A percentile compares a stretch with the other conserved stretches of the same genome.
Conservation (phyloP, 2,329 filamentous ascomycete species). For the Lecanicillium sp. region DNA sequence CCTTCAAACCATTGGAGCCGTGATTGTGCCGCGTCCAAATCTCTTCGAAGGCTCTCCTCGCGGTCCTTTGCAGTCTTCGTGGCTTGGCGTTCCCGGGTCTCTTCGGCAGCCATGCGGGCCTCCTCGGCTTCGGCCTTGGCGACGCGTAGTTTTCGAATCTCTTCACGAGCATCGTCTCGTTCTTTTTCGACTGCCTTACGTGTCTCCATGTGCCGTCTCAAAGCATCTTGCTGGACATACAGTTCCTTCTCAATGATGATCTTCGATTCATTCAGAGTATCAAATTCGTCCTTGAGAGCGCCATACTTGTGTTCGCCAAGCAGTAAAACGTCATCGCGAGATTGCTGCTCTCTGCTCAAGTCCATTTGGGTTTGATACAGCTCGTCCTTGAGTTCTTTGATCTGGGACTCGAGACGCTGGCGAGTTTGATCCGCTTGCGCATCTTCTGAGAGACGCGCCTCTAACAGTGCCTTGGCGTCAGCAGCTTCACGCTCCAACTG, state of each 20-base stretch:
- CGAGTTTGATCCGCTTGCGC: conserved; percentile 75
- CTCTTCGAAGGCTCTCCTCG: conserved; percentile 66
- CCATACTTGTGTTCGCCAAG: conserved; percentile 84
- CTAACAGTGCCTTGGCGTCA: conserved; percentile 78
- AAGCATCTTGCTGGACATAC: conserved; percentile 87
- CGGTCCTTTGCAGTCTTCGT: conserved; percentile 71
- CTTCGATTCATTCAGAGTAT: conserved; percentile 84
- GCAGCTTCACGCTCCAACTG: conserved; percentile 83
- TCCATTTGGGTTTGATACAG: conserved; percentile 81
- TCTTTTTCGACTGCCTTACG: conserved; percentile 74
- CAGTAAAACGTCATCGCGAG: conserved; percentile 85
- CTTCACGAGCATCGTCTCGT: conserved; percentile 79
- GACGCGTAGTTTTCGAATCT: conserved; percentile 74
- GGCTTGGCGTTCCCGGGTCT: conserved; percentile 72
- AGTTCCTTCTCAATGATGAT: conserved; percentile 97
- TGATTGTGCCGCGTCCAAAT: conserved; percentile 71
- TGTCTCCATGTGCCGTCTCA: conserved; percentile 78
- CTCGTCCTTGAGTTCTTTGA: conserved; percentile 78
- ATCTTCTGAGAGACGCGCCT: conserved; percentile 85
- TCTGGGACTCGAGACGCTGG: conserved; percentile 77
- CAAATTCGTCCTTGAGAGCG: conserved; percentile 75
- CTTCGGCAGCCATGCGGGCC: conserved; percentile 74
- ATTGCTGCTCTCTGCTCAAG: conserved; percentile 84
- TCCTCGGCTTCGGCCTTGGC: conserved; percentile 82
- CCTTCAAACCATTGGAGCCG: conserved; percentile 72